A percentile compares a stretch with the other conserved stretches of the same genome.
Conservation (phyloP, 2,329 filamentous ascomycete genomes). For the Sphaerulina vaccinii region DNA sequence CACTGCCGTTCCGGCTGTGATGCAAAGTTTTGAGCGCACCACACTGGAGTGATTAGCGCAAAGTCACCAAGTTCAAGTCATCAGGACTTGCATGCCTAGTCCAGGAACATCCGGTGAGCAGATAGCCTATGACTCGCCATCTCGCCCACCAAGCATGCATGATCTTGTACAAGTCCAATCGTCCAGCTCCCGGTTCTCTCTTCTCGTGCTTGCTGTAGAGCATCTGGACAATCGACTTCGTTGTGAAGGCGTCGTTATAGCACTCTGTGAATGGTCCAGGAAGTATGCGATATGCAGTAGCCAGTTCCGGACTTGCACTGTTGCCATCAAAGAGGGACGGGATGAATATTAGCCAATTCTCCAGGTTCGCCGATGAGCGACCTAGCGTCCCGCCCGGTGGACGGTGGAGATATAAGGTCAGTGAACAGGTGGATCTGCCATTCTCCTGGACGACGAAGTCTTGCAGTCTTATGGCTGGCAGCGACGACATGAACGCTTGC, state of each 20-base stretch:
- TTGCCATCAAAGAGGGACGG: background rate
- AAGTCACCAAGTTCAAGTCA: constrained; percentile 1
- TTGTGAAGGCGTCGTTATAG: background rate
- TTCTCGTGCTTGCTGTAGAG: constrained; percentile 12
- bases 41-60: no score
- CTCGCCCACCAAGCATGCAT: constrained; percentile 9
- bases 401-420: constrained; percentile 6
- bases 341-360: constrained; percentile 6
- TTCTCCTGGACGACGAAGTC: constrained; percentile 6
- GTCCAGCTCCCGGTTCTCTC: background rate
- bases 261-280: background rate
- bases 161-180: constrained; percentile 8
- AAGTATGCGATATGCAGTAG: constrained; percentile 6
- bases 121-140: constrained; percentile 2
- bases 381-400: constrained; percentile 4
- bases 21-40: no score
- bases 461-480: constrained; percentile 1
- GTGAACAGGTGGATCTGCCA: constrained; percentile 1
- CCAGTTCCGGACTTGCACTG: background rate
- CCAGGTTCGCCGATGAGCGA: constrained; percentile 2
- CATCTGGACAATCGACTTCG: constrained; percentile 6
- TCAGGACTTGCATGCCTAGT: constrained; percentile 6
- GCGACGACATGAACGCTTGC: constrained; percentile 3
- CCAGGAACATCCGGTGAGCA: background rate
- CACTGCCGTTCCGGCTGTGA: no score